A percentile compares a stretch with the other conserved stretches of the same genome.
phyloP scores from a whole-genome alignment of 2,329 filamentous ascomycete genomes.

The Colletotrichum sansevieriae region DNA sequence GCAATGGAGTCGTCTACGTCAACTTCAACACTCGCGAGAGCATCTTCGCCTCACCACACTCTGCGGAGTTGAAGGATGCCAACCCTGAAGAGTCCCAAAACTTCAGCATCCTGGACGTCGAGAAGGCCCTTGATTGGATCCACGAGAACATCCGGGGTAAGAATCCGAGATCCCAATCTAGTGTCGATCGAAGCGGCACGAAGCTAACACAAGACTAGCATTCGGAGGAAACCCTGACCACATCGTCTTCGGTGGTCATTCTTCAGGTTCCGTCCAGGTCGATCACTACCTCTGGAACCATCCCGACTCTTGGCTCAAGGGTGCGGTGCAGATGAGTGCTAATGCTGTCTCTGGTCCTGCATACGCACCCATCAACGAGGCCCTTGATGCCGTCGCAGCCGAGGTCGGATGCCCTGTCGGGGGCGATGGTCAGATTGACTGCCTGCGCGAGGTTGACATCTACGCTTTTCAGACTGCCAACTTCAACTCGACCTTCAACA shows the following conservation, averaged over 20 bases:
- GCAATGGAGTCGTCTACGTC: constrained; percentile 53
- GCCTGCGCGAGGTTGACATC: constrained; percentile 50
- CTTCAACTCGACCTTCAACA: constrained; percentile 54
- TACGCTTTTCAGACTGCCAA: constrained; percentile 48
- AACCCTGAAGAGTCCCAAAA: constrained; percentile 46
- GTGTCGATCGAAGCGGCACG: neutral
- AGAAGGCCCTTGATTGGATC: constrained; percentile 55
- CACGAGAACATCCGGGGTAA: constrained; percentile 52
- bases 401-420: constrained; percentile 52
- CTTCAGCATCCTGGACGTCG: constrained; percentile 54
- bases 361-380: constrained; percentile 53
- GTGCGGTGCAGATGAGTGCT: constrained; percentile 57
- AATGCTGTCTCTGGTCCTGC: constrained; percentile 56
- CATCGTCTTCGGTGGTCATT: constrained; percentile 59
- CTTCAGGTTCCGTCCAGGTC: constrained; percentile 53
- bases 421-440: constrained; percentile 52
- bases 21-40: constrained; percentile 58
- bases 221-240: constrained; percentile 60
- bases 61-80: constrained; percentile 50
- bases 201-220: constrained; percentile 44
- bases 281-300: constrained; percentile 59
- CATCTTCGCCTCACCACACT: constrained; percentile 59
- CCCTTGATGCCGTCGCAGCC: constrained; percentile 52
- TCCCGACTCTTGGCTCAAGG: constrained; percentile 52
- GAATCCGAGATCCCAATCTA: constrained; percentile 4